Base-by-base conservation (phyloP, 768 basidiomycete species). In the Suillus decipiens region DNA sequence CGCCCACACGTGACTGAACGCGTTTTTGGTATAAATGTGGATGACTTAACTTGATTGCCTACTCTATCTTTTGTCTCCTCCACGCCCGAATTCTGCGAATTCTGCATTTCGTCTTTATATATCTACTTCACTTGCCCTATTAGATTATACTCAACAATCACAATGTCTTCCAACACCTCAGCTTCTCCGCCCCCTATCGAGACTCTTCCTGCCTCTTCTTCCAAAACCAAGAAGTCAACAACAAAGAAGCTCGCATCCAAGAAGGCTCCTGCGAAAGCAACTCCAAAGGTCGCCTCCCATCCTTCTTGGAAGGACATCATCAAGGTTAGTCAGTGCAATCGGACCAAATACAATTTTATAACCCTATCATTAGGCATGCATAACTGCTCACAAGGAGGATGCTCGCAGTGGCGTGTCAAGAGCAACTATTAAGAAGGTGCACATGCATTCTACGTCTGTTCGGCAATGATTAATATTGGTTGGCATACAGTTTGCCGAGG, bases 371-470 rank as follows among this genome's bases (percentile, higher is more conserved):
- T 65, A 92, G 90, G 90, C 89, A 74, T 89, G 87, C 70, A 89
- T 94, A 72, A 70, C 77, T 61, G 79, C 75, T 50, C 78, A 88
- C 75, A 85, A 84, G 69, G 86, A 87, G 48, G 88, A 89, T 54
- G 78, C 81, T 37, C 87, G 91, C 61, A 71, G 76, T 63, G 92
- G 91, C 65, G 91, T 92, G 43, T 93, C 91, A 14, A 84, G 92
- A 60, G 75, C 78, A 22, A 82, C 82, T 14, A 89, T 94, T 76
- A 94, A 94, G 88, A 90, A 90, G 83, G 87, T 90, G 64, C 67
- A 84, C 84, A 11, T 54, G 4, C 24, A 14, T 53, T 53, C 1
- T n/a, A 28, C 28, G 10, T 62, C 12, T 34, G 15, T 53, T 63
- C 73, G 63, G 63, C 59, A 11, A 42, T 45, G 10, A 28, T 19